Percentiles rank a stretch among this genome's conserved stretches.
Conservation (phyloP, 2,329 filamentous ascomycete species). For the Hymenoscyphus albidus region DNA sequence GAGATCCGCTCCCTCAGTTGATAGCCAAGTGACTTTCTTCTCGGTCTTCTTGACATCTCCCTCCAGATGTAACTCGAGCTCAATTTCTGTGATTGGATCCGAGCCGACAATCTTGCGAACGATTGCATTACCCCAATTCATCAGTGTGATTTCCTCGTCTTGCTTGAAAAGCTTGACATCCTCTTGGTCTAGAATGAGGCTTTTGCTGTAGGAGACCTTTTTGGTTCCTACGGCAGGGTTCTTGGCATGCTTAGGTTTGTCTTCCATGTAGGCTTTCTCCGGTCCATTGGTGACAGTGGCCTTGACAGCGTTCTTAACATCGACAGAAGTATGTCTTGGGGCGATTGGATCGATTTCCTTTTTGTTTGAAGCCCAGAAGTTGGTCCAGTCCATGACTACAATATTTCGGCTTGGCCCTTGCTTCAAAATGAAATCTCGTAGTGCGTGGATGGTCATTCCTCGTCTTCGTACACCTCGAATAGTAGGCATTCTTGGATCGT, state of each 20-base stretch:
- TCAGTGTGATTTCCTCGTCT: conserved; percentile 89
- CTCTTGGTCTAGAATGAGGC: conserved; percentile 78
- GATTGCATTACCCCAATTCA: conserved; percentile 93
- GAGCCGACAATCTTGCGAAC: conserved; percentile 62
- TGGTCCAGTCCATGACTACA: conserved; percentile 78
- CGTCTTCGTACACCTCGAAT: conserved; percentile 74
- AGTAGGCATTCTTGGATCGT: conserved; percentile 83
- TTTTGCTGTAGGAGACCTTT: conserved; percentile 73
- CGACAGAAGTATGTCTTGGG: conserved; percentile 70
- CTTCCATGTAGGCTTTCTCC: conserved; percentile 58
- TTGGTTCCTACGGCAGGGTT: conserved; percentile 81
- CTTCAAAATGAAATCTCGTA: conserved; percentile 80
- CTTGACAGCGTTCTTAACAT: conserved; percentile 66
- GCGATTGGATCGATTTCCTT: conserved; percentile 77
- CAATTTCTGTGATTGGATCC: conserved; percentile 62
- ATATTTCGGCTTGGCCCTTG: conserved; percentile 82
- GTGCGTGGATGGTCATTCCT: conserved; percentile 73
- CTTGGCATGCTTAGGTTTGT: conserved; percentile 86
- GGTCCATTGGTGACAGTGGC: conserved; percentile 65
- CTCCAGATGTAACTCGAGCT: conserved; percentile 82
- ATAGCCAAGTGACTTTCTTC: conserved; percentile 96
- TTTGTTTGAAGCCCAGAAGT: conserved; percentile 69
- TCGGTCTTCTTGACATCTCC: conserved; percentile 93
- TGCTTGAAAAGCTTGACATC: conserved; percentile 78
- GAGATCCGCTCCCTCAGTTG: conserved; percentile 69